Evolutionary conservation across 2,329 filamentous ascomycete species (phyloP).

Genomic region (Aspergillus felis): DNA sequence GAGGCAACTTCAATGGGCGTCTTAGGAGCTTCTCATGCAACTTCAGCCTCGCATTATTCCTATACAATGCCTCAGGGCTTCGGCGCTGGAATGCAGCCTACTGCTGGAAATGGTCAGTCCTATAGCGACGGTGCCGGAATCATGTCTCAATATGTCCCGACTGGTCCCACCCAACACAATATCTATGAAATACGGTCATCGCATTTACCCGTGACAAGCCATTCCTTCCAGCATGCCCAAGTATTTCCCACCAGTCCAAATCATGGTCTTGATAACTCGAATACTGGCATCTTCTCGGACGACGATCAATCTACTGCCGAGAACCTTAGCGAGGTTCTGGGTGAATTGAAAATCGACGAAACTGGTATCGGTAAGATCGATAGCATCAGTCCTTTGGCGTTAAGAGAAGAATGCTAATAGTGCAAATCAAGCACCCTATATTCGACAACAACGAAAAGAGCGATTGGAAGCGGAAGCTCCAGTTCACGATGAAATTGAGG

Average conservation of each 20-base stretch:
- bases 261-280: constrained; percentile 25
- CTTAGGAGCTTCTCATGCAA: constrained; percentile 31
- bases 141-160: constrained; percentile 37
- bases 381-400: background rate
- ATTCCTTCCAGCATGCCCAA: constrained; percentile 26
- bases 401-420: constrained; percentile 5
- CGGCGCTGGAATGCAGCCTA: constrained; percentile 47
- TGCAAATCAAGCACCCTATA: constrained; percentile 66
- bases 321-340: constrained; percentile 74
- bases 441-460: constrained; percentile 60
- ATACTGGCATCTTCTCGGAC: constrained; percentile 52
- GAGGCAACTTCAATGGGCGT: constrained; percentile 22
- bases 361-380: constrained; percentile 69
- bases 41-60: constrained; percentile 50
- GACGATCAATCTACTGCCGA: constrained; percentile 64
- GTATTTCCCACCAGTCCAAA: constrained; percentile 24
- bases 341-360: constrained; percentile 82
- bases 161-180: constrained; percentile 22
- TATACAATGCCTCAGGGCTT: constrained; percentile 49
- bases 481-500: constrained; percentile 65
- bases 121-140: constrained; percentile 45
- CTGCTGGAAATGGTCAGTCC: constrained; percentile 38
- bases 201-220: constrained; percentile 28
- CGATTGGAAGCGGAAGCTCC: constrained; percentile 52
- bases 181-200: constrained; percentile 31